Evolutionary conservation across 257 asterid species (phyloP), one percentile per base, ranked within the genome.

Genomic region (Perilla frutescens): DNA sequence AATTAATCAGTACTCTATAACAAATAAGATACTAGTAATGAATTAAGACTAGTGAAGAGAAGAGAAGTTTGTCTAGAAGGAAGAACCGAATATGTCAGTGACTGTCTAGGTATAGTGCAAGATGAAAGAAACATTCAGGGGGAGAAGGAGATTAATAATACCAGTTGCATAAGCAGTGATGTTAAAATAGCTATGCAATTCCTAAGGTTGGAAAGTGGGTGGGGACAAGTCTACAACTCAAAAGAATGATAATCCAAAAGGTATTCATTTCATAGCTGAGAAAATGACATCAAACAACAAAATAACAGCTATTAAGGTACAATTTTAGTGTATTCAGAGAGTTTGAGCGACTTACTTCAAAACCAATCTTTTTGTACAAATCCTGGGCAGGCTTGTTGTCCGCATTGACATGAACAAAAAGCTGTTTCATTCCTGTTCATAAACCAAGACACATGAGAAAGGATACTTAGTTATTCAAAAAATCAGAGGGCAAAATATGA

Each of bases 351-450:
- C 61, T 72, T 54, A 90, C 98, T 92, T 87, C 76, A 77, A 93
- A 93, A 29, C 98, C 98, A 63, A 84, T 82, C 72, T 87, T 93
- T 70, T 29, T 74, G 88, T 90, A 90, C 74, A 92, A 88, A 77
- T 90, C 88, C 82, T 82, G 90, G 43, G 96, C 97, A 75, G 86
- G 81, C 75, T 79, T 75, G 87, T 93, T 90, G 76, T 85, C 96
- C 75, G 87, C 85, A 73, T 90, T 87, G 44, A 90, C 97, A 78
- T 89, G 98, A 77, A 93, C 97, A 83, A 89, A 89, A 26, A 93
- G 82, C 62, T 86, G 91, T 74, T 81, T 85, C 85, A 90, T 45
- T 75, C 96, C 97, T 93, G 89, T 56, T 62, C 60, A 84, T 44
- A 57, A 65, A 55, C 71, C 69, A 76, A 62, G 58, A 76, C 64